Evolutionary conservation across 441 rosid species (phyloP), one percentile per base, ranked within the genome.

Genomic region (Corymbia calophylla): DNA sequence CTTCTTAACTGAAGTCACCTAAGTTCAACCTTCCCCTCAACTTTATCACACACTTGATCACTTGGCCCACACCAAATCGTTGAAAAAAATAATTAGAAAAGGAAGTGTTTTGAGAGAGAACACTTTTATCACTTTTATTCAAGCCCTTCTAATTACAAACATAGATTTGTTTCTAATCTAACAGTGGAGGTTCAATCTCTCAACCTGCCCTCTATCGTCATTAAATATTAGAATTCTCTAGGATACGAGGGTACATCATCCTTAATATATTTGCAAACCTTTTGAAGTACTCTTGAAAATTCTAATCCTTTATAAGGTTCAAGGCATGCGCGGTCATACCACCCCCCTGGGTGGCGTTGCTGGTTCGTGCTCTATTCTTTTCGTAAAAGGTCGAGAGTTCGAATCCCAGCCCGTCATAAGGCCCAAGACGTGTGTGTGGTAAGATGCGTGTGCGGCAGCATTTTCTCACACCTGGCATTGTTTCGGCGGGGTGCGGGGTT

Each of bases 211-310:
- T 77, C 1, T 11, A 47, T 77, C 1, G 1, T 77, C 16, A 7
- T 70, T 5, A 19, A 10, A 31, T 9, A 7, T 4, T 9, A 31
- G 3, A 66, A 66, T 66, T 23, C 5, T 31, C 31, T 31, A 16
- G 17, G 17, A 4, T 66, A 31, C 21, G 8, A 66, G 13, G 0
- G 12, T 4, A 66, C 0, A 31, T 31, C 0, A 31, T 66, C 23
- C 5, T 31, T 31, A 16, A 31, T 18, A 16, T 31, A 17, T 5
- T 66, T 0, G 77, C 17, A 31, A 66, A 31, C 23, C 32, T 17
- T 39, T 16, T 17, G 8, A 11, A 66, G 10, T 8, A 31, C 23
- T 31, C 44, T 16, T 16, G 11, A 8, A 66, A 31, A 31, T 17
- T 44, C 44, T 16, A 31, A 6, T 31, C 35, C 23, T 31, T 16